phyloP scores from a whole-genome alignment of 106 monocot genomes.

The Dioscorea dumetorum region DNA sequence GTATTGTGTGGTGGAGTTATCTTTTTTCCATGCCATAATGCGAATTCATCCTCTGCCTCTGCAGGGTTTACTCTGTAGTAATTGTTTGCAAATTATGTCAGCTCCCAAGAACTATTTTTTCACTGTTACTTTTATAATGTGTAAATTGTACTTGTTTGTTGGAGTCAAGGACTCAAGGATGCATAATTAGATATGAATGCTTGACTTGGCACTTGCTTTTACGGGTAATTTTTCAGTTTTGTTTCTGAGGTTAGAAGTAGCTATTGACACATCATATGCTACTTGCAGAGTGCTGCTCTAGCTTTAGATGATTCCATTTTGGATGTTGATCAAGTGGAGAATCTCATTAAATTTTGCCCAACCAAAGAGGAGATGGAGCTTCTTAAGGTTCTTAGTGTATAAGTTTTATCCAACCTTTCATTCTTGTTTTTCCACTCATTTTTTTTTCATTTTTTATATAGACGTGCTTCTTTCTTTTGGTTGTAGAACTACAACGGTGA shows the following conservation, averaged over 20 bases:
- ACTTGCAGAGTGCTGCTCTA: constrained; percentile 48
- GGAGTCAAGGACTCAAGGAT: background rate
- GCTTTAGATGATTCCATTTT: constrained; percentile 57
- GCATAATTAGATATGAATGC: background rate
- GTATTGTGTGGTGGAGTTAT: no score
- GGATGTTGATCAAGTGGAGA: constrained; percentile 69
- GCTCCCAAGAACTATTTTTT: no score
- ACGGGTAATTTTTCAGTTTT: background rate
- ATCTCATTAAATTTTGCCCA: constrained; percentile 71
- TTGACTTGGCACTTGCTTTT: no score
- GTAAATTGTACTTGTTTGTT: no score
- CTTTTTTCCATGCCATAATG: no score
- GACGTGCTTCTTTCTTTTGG: constrained; percentile 5
- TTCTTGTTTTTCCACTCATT: background rate
- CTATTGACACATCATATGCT: constrained; percentile 8
- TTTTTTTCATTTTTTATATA: background rate
- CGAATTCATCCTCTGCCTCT: no score
- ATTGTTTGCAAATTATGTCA: background rate
- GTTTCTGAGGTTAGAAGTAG: background rate
- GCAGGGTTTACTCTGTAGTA: no score
- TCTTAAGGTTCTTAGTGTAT: constrained; percentile 36
- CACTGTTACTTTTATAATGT: no score
- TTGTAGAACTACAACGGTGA: constrained; percentile 46
- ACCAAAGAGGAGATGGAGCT: constrained; percentile 80
- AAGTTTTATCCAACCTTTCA: no score